Evolutionary conservation across 257 asterid species (phyloP), one percentile per base, ranked within the genome.

Genomic region (Capsicum rhomboideum): DNA sequence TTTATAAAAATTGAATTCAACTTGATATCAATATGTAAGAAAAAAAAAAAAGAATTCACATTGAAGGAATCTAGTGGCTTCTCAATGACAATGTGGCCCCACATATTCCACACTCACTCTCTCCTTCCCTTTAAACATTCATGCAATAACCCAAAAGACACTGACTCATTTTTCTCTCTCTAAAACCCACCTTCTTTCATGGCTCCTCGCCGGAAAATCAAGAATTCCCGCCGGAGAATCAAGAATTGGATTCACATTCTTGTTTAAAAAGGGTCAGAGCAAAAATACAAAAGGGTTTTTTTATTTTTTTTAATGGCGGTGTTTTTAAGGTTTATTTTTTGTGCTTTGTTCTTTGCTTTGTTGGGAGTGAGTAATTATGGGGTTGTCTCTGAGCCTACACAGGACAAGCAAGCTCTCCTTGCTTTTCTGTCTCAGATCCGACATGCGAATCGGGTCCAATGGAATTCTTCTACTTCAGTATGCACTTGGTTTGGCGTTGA

Each of bases 401-500:
- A 86, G 83, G 99, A 96, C 83, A 93, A 89, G 88, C 98, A 94
- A 85, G 95, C 95, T 6, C 93, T 96, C 29, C 94, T 96, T 13
- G 89, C 88, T 14, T 96, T 96, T 79, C 86, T 91, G 28, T 89
- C 97, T 6, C 86, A 82, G 14, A 85, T 93, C 58, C 96, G 91
- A 21, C 99, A 96, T 79, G 95, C 77, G 74, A 87, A 40, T 26
- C 98, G 99, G 69, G 89, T 95, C 78, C 91, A 64, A 5, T 97
- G 99, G 99, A 89, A 91, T 78, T 64, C 87, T 23, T 87, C 97
- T 4, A 89, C 46, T 49, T 92, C 99, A 1, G 95, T 93, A 8
- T 97, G 99, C 84, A 14, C 82, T 31, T 97, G 98, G 98, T 88
- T 91, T 16, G 99, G 99, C 8, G 96, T 97, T 21, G 89, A 10